Percentiles rank a stretch among this genome's conserved stretches.
phyloP scores from a whole-genome alignment of 164 flowering plant species.

The Chimonanthus salicifolius region DNA sequence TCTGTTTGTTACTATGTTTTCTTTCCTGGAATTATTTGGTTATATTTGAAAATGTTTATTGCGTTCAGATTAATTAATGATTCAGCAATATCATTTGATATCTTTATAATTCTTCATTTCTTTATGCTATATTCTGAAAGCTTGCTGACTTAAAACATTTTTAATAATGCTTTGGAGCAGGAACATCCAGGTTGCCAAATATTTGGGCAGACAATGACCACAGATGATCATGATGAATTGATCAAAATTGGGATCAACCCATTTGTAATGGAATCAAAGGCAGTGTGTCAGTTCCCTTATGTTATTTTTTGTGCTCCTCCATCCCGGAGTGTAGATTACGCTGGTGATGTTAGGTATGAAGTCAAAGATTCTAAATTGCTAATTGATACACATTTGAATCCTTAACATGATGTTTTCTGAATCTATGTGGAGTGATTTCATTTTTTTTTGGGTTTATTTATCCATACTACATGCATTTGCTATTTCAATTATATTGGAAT shows the following conservation, averaged over 20 bases:
- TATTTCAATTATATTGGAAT: too few relatives aligned
- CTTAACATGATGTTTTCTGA: neutral
- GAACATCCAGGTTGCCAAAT: conserved; percentile 77
- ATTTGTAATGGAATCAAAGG: conserved; percentile 36
- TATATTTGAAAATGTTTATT: too few relatives aligned
- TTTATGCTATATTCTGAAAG: neutral
- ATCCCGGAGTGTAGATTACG: conserved; percentile 55
- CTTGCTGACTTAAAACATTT: neutral
- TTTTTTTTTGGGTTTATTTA: too few relatives aligned
- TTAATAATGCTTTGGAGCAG: conserved; percentile 24
- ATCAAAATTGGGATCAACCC: conserved; percentile 67
- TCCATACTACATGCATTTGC: too few relatives aligned
- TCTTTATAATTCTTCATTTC: neutral
- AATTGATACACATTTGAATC: neutral
- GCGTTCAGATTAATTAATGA: too few relatives aligned
- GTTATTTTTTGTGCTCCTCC: conserved; percentile 97
- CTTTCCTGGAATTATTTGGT: too few relatives aligned
- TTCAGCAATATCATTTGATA: too few relatives aligned
- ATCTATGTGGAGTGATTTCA: neutral
- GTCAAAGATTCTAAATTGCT: neutral
- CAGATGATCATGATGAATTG: conserved; percentile 86
- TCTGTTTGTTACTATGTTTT: too few relatives aligned
- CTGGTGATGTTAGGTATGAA: conserved; percentile 81
- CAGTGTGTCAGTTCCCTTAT: conserved; percentile 46
- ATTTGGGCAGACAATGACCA: conserved; percentile 70